phyloP scores from a whole-genome alignment of 169 alveolate genomes.

The Cyclospora cayetanensis region DNA sequence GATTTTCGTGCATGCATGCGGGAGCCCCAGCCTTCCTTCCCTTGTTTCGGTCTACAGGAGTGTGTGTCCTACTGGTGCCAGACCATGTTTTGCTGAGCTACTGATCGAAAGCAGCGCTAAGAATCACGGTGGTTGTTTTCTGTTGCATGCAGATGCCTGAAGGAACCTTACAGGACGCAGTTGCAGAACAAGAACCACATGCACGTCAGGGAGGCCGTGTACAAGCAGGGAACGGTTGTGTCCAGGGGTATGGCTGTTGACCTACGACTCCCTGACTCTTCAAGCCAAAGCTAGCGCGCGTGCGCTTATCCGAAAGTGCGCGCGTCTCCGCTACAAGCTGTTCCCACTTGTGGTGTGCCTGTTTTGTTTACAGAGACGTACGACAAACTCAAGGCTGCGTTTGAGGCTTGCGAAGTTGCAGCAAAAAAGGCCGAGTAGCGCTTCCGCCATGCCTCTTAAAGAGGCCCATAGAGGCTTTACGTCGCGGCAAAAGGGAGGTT shows the following conservation, averaged over 20 bases:
- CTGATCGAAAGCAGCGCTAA: background rate
- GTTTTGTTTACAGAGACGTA: conserved; percentile 54
- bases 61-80: background rate
- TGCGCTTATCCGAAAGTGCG: background rate
- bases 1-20: no score
- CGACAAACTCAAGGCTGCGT: conserved; percentile 68
- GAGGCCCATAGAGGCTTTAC: background rate
- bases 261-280: background rate
- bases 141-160: conserved; percentile 57
- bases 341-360: background rate
- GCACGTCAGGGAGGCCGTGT: conserved; percentile 63
- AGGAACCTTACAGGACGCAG: conserved; percentile 71
- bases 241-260: conserved; percentile 29
- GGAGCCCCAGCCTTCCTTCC: background rate
- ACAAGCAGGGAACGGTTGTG: conserved; percentile 64
- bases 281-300: background rate
- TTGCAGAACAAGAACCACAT: conserved; percentile 62
- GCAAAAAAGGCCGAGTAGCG: conserved; percentile 30
- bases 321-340: background rate
- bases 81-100: background rate
- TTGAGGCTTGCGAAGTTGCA: conserved; percentile 55
- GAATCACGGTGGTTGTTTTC: background rate
- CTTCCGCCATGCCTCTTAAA: background rate
- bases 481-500: no score
- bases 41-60: background rate